Base-by-base conservation (phyloP, 768 basidiomycete genomes). In the Tylopilus sp. region DNA sequence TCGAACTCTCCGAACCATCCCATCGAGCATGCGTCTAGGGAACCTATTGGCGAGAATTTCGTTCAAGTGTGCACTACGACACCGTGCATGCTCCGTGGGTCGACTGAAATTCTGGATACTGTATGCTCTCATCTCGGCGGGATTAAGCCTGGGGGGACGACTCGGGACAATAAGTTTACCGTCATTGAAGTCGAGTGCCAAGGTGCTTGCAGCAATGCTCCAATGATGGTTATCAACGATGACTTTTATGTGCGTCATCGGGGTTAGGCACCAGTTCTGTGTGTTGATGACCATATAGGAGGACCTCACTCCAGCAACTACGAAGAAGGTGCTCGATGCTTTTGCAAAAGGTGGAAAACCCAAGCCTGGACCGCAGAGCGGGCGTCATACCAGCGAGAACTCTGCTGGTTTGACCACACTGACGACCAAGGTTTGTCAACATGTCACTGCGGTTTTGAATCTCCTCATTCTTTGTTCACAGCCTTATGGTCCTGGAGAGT, bases 61-160 rank as follows among this genome's bases (percentile, higher is more conserved):
- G 86, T 99, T 30, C 96, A 98, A 74, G 90, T 98, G 52, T 99
- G 97, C 79, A 98, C 97, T 28, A 98, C 97, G 31, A 98, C 97
- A 9, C 97, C 97, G 17, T 99, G 97, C 76, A 95, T 96, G 88
- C 80, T 99, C 31, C 79, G 83, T 56, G 96, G 95, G 44, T 94
- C 93, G 19, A 92, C 88, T 56, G 86, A 90, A 30, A 95, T 98
- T 60, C 80, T 97, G 40, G 76, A 94, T 59, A 85, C 94, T 26
- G 87, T 89, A 43, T 86, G 89, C 66, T 70, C 77, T 47, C 89
- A 97, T 63, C 82, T 98, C 21, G 88, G 89, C 44, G 86, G 85
- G 16, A 81, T 95, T 61, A 82, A 87, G 58, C 86, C 90, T 22
- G 96, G 96, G 8, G 83, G 91, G 68, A 95, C 95, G n/a, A 97